Conservation (phyloP, 2,329 filamentous ascomycete genomes). For the Pseudocercospora crystallina region DNA sequence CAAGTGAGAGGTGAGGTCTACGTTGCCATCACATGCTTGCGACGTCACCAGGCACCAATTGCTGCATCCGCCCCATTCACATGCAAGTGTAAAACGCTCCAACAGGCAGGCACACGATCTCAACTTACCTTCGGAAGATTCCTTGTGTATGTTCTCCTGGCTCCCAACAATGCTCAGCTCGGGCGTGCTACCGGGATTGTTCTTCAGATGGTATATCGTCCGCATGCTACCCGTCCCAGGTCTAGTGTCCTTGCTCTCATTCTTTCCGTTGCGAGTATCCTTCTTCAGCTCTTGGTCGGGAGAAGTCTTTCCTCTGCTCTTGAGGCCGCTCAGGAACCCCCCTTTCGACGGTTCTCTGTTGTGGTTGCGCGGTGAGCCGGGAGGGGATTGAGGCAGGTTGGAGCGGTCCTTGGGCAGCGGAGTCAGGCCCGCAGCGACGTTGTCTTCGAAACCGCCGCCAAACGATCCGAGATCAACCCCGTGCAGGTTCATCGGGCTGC, state of each 20-base stretch:
- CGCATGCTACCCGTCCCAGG: conserved; percentile 34
- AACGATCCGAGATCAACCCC: conserved; percentile 39
- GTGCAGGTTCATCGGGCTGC: conserved; percentile 36
- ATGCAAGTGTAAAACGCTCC: no score
- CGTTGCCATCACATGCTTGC: no score
- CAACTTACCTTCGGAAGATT: conserved; percentile 31
- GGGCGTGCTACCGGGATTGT: conserved; percentile 49
- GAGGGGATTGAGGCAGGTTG: conserved; percentile 30
- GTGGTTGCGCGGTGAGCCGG: conserved; percentile 29
- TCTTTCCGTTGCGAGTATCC: conserved; percentile 24
- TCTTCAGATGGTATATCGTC: conserved; percentile 42
- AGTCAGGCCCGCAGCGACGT: conserved; percentile 25
- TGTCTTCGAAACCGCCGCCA: conserved; percentile 33
- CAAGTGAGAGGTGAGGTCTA: no score
- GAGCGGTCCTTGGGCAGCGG: conserved; percentile 22
- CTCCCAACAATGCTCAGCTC: conserved; percentile 42
- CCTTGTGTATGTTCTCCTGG: conserved; percentile 29
- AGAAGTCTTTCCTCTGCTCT: conserved; percentile 21
- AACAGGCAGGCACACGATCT: no score
- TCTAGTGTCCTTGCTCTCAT: conserved; percentile 32
- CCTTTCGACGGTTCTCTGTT: conserved; percentile 28
- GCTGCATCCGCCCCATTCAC: no score
- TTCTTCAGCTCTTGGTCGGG: conserved; percentile 21
- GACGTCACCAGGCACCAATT: no score
- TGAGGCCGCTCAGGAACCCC: conserved; percentile 29